These are phyloP conservation scores for Thermothelomyces thermophilus DNA, from an alignment of 2,329 filamentous ascomycete genomes.

Conservation along the genomic window DNA sequence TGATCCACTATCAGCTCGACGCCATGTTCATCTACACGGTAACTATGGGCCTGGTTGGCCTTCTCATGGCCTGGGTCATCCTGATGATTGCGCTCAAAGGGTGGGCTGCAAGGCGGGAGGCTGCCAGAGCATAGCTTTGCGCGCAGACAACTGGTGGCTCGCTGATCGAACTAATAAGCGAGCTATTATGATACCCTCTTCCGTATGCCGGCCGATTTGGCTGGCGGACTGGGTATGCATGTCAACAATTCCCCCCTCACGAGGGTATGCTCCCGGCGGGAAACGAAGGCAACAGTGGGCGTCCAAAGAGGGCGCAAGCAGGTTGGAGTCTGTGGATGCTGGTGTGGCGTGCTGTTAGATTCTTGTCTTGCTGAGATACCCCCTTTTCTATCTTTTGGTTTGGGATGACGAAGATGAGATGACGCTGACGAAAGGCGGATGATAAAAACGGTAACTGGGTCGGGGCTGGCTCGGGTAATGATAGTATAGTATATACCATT, in stretches of 20 bases:
- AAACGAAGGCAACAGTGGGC: too few species aligned
- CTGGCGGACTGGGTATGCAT: too few species aligned
- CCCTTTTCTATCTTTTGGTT: conserved; percentile 6
- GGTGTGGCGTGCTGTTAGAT: conserved; percentile 8
- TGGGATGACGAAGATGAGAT: conserved; percentile 4
- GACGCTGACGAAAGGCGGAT: background rate
- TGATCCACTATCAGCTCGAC: conserved; percentile 70
- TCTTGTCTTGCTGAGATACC: conserved; percentile 22
- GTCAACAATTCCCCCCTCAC: too few species aligned
- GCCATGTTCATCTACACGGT: conserved; percentile 93
- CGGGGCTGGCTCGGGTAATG: background rate
- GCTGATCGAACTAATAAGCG: too few species aligned
- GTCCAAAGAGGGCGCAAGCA: too few species aligned
- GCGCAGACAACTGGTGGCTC: too few species aligned
- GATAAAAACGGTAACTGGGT: background rate
- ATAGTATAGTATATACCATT: background rate
- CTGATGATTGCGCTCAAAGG: conserved; percentile 77
- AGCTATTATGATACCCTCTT: too few species aligned
- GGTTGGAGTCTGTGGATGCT: background rate
- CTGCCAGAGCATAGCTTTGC: background rate
- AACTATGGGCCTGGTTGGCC: conserved; percentile 72
- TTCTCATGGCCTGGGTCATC: conserved; percentile 81
- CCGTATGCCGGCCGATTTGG: too few species aligned
- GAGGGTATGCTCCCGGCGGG: too few species aligned
- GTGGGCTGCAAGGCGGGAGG: conserved; percentile 60